Evolutionary conservation across 2,329 filamentous ascomycete genomes (phyloP).

Genomic region (Calonectria crousiana): DNA sequence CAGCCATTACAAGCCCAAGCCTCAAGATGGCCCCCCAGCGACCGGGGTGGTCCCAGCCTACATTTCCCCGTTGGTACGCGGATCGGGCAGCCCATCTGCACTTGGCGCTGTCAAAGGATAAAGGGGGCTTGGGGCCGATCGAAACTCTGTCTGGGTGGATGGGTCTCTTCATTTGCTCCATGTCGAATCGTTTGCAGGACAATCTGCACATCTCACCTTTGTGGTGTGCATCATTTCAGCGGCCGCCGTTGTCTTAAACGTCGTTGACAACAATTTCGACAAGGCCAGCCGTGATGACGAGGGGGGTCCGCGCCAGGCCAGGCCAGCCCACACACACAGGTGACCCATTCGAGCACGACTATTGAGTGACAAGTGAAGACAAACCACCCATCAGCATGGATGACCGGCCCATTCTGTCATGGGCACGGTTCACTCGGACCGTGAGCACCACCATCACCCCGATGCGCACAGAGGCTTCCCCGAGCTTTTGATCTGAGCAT

Average conservation of each 20-base stretch:
- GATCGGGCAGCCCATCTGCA: constrained; percentile 10
- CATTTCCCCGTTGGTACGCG: constrained; percentile 1
- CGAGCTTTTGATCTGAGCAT: not conserved
- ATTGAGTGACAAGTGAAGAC: constrained; percentile 13
- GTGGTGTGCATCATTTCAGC: constrained; percentile 3
- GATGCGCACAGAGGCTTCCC: constrained; percentile 17
- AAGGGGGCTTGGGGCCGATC: constrained; percentile 18
- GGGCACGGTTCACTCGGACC: constrained; percentile 30
- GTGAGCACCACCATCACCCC: constrained; percentile 22
- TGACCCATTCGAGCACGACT: not conserved
- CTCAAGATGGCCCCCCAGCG: not conserved
- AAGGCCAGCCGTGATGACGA: not conserved
- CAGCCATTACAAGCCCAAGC: constrained; percentile 15
- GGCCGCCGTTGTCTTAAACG: not conserved
- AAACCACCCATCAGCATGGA: constrained; percentile 12
- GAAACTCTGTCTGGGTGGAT: constrained; percentile 5
- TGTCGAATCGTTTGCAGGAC: not conserved
- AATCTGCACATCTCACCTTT: constrained; percentile 2
- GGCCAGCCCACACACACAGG: not conserved
- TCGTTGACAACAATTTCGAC: not conserved
- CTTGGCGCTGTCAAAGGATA: constrained; percentile 27
- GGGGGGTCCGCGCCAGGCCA: not conserved
- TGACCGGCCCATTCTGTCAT: constrained; percentile 16
- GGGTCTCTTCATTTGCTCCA: constrained; percentile 13
- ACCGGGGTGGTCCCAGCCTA: not conserved